Conservation (phyloP, 2,329 filamentous ascomycete species). For the Aspergillus luchuensis region DNA sequence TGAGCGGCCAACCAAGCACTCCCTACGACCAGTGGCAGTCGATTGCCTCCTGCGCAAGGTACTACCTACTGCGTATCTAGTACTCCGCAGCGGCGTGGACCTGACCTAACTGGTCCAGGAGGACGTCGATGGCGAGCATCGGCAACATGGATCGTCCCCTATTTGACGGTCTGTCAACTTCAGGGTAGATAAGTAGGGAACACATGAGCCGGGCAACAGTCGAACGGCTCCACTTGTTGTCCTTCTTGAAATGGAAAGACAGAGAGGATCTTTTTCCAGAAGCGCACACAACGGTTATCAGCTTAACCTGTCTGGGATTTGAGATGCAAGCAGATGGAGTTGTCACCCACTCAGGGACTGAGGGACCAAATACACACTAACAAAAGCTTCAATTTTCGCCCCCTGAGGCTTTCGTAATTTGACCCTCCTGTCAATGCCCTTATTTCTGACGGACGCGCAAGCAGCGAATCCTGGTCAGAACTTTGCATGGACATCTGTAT, state of each 20-base stretch:
- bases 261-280: slow-evolving; percentile 24
- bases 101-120: not conserved
- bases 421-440: not conserved
- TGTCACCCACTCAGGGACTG: slow-evolving; percentile 9
- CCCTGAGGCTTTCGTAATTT: not conserved
- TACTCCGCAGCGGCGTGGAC: not conserved
- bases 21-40: no score
- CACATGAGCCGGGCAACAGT: slow-evolving; percentile 15
- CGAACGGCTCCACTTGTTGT: slow-evolving; percentile 33
- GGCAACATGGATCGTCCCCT: slow-evolving; percentile 12
- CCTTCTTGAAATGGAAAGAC: slow-evolving; percentile 25
- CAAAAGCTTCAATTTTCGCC: slow-evolving; percentile 16
- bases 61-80: not conserved
- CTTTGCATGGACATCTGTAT: not conserved
- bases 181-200: slow-evolving; percentile 7
- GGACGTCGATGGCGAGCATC: slow-evolving; percentile 2
- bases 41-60: not conserved
- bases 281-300: slow-evolving; percentile 16
- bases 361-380: slow-evolving; percentile 6
- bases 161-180: slow-evolving; percentile 15
- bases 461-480: not conserved
- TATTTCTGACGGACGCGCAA: slow-evolving; percentile 5
- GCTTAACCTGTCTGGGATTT: slow-evolving; percentile 6
- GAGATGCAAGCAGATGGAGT: slow-evolving; percentile 9
- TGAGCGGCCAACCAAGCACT: no score